A percentile compares a stretch with the other conserved stretches of the same genome.
These are phyloP conservation scores for Penicillium sp. DNA, from an alignment of 2,329 filamentous ascomycete genomes.

Conservation along the genomic window DNA sequence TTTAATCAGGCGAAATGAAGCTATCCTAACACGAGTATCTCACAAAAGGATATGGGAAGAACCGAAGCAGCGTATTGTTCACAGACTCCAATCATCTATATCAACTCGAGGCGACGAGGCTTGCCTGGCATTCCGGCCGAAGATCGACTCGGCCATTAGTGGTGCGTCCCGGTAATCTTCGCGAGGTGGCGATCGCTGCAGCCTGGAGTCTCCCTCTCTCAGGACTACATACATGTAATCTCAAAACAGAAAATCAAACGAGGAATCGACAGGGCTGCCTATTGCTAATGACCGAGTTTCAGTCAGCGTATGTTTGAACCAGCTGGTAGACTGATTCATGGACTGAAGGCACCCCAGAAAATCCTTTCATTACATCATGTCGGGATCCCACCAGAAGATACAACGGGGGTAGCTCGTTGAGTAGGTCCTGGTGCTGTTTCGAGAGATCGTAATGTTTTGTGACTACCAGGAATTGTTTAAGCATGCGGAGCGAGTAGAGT, in stretches of 20 bases:
- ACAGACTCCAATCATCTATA: too few relatives aligned
- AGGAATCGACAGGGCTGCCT: background rate
- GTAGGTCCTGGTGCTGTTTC: slow-evolving; percentile 13
- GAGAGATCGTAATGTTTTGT: slow-evolving; percentile 29
- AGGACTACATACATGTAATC: background rate
- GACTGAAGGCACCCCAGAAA: slow-evolving; percentile 9
- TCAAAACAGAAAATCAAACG: background rate
- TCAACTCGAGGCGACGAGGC: too few relatives aligned
- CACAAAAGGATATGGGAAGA: background rate
- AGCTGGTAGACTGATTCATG: slow-evolving; percentile 9
- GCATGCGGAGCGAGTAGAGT: slow-evolving; percentile 63
- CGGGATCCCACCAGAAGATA: slow-evolving; percentile 30
- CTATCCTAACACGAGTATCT: background rate
- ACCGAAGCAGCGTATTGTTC: too few relatives aligned
- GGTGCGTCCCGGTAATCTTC: background rate
- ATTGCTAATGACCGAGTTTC: background rate
- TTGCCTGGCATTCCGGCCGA: too few relatives aligned
- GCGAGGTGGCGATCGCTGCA: too few relatives aligned
- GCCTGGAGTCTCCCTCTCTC: too few relatives aligned
- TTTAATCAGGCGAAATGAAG: too few relatives aligned
- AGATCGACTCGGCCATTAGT: background rate
- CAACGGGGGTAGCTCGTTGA: slow-evolving; percentile 31
- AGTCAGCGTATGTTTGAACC: slow-evolving; percentile 16
- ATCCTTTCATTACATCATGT: slow-evolving; percentile 16
- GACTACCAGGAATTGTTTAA: slow-evolving; percentile 51